Conservation (phyloP, 164 flowering plant genomes). For the Dillenia suffruticosa region DNA sequence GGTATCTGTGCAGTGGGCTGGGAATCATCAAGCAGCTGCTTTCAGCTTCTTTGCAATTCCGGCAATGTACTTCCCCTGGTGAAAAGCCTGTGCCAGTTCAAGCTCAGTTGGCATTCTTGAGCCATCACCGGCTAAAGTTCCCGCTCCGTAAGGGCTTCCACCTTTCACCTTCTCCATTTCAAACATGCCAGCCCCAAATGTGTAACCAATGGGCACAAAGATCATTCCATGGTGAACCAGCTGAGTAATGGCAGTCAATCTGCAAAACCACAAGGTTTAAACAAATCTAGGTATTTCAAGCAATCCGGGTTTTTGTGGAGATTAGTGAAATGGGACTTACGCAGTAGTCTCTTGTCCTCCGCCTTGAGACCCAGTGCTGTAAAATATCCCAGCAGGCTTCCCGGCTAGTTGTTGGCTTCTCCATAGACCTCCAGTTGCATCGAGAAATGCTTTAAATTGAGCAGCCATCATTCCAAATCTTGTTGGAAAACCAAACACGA, state of each 20-base stretch:
- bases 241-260: constrained; percentile 89
- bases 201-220: constrained; percentile 87
- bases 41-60: constrained; percentile 75
- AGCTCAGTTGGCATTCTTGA: constrained; percentile 75
- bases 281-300: background rate
- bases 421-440: constrained; percentile 88
- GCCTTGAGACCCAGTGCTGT: constrained; percentile 87
- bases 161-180: constrained; percentile 89
- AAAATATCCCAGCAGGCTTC: constrained; percentile 87
- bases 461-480: constrained; percentile 96
- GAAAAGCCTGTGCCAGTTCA: constrained; percentile 73
- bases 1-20: background rate
- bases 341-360: constrained; percentile 93
- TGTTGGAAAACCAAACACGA: constrained; percentile 87
- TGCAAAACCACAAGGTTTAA: constrained; percentile 13
- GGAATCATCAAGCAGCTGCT: constrained; percentile 38
- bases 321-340: constrained; percentile 32
- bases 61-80: constrained; percentile 81
- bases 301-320: background rate
- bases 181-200: constrained; percentile 94
- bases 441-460: constrained; percentile 85
- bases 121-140: constrained; percentile 90
- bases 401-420: constrained; percentile 81
- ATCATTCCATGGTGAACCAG: constrained; percentile 90
- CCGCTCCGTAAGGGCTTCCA: constrained; percentile 90